Evolutionary conservation across 2,329 filamentous ascomycete species (phyloP).

Genomic region (Paecilomyces variotii): DNA sequence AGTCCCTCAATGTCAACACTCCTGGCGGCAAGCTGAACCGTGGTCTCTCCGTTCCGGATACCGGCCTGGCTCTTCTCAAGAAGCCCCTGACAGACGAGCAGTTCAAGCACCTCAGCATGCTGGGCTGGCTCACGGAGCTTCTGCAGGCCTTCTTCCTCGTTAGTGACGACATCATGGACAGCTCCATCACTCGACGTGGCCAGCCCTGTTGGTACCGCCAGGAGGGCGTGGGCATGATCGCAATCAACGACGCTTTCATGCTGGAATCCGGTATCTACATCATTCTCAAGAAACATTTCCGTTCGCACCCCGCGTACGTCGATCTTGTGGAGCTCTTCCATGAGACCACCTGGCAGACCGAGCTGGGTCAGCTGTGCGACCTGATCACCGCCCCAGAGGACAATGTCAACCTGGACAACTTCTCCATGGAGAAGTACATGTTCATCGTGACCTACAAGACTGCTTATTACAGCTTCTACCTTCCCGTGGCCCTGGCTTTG

Average conservation of each 20-base stretch:
- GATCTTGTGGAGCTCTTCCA: conserved; percentile 95
- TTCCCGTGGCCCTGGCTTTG: conserved; percentile 86
- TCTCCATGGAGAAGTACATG: conserved; percentile 87
- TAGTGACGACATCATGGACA: conserved; percentile 97
- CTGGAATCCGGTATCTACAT: conserved; percentile 86
- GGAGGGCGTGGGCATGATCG: conserved; percentile 82
- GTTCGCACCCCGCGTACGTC: conserved; percentile 74
- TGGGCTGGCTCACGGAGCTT: conserved; percentile 97
- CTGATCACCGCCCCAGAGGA: conserved; percentile 94
- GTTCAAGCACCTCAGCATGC: conserved; percentile 77
- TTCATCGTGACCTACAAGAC: conserved; percentile 99
- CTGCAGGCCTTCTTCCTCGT: conserved; percentile 99
- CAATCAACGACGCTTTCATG: conserved; percentile 98
- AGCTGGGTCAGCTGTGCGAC: conserved; percentile 90
- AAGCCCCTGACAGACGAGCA: conserved; percentile 67
- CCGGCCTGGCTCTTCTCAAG: conserved; percentile 68
- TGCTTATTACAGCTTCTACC: conserved; percentile 98
- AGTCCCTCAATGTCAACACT: conserved; percentile 80
- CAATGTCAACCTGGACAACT: conserved; percentile 85
- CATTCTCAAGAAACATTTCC: conserved; percentile 90
- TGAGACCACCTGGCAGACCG: conserved; percentile 86
- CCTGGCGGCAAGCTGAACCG: conserved; percentile 97
- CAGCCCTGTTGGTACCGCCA: conserved; percentile 95
- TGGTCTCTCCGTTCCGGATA: conserved; percentile 95
- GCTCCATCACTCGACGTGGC: conserved; percentile 86